A percentile compares a stretch with the other conserved stretches of the same genome.
Evolutionary conservation across 164 flowering plant species (phyloP).

Genomic region (Dillenia suffruticosa): DNA sequence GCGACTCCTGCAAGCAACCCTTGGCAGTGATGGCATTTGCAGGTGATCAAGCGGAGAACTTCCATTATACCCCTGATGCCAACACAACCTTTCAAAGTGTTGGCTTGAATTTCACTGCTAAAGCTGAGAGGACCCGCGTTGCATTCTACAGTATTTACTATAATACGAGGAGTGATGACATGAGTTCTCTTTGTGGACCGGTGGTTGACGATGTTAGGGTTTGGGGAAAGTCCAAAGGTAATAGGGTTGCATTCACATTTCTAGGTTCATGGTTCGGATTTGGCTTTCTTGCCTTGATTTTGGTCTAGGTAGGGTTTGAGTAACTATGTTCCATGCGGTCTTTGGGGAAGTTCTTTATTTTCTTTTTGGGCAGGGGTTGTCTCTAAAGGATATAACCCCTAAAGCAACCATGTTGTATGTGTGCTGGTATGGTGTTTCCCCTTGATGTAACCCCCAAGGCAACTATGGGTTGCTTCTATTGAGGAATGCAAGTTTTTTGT

Average conservation of each 20-base stretch:
- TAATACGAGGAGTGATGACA: slow-evolving; percentile 80
- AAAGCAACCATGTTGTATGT: too few relatives aligned
- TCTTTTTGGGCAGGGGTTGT: too few relatives aligned
- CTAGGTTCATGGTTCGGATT: slow-evolving; percentile 20
- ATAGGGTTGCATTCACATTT: slow-evolving; percentile 23
- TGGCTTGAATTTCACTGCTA: slow-evolving; percentile 76
- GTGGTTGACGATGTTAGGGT: slow-evolving; percentile 92
- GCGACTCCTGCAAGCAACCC: slow-evolving; percentile 78
- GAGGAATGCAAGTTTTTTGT: too few relatives aligned
- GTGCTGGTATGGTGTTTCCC: too few relatives aligned
- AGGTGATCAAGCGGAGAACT: slow-evolving; percentile 80
- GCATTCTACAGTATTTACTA: slow-evolving; percentile 95
- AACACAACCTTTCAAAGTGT: slow-evolving; percentile 54
- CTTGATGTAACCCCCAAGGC: too few relatives aligned
- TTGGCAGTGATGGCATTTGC: slow-evolving; percentile 92
- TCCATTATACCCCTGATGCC: slow-evolving; percentile 63
- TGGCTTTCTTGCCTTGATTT: neutral
- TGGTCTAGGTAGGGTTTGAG: neutral
- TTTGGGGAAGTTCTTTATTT: too few relatives aligned
- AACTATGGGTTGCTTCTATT: too few relatives aligned
- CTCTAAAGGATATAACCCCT: too few relatives aligned
- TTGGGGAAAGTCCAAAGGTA: slow-evolving; percentile 41
- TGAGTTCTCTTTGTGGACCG: slow-evolving; percentile 94
- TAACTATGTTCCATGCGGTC: too few relatives aligned
- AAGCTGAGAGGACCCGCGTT: slow-evolving; percentile 81